Evolutionary conservation across 1,284 basidiomycete species (phyloP), one percentile per base, ranked within the genome.

Genomic region (Cryptococcus wingfieldii): DNA sequence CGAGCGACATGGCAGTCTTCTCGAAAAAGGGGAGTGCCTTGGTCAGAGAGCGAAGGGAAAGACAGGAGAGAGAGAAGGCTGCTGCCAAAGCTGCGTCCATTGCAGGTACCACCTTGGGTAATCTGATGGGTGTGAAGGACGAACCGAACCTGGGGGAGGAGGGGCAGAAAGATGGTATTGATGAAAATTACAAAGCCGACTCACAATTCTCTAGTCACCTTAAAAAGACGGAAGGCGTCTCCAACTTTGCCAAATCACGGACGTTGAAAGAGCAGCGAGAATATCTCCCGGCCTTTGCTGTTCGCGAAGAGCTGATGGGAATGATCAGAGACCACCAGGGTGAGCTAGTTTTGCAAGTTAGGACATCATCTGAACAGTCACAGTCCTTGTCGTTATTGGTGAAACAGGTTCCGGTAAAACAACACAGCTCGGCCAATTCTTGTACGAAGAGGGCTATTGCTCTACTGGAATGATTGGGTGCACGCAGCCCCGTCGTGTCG

Each of bases 221-320:
- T 62, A 89, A 92, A 77, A 79, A 84, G 31, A 80, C 84, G 2
- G 77, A 85, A 38, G 90, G 92, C 23, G 86, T 87, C 5, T 93
- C 89, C 63, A 82, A 83, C 5, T 98, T 98, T 69, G 86, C 93
- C 12, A 86, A 82, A 60, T 86, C 73, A 13, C 83, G 93, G 64
- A 93, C 92, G 0, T 79, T 98, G 51, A 93, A 91, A 69, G 87
- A 99, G 76, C 96, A 99, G 74, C 78, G 96, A 62, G 95, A 99
- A 74, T 98, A 94, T 74, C 80, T 98, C 13, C 96, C 96, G 1
- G 96, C 96, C 0, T 99, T 98, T 75, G 96, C 96, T 4, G 96
- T 93, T 67, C 84, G 96, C 43, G 95, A 98, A 69, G 92, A 97
- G 50, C 79, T 98, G 38, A 84, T 98, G 81, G 86, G 84, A 63